These are phyloP conservation scores for Aspergillus affinis DNA, from an alignment of 495 filamentous ascomycete species.

Conservation along the genomic window DNA sequence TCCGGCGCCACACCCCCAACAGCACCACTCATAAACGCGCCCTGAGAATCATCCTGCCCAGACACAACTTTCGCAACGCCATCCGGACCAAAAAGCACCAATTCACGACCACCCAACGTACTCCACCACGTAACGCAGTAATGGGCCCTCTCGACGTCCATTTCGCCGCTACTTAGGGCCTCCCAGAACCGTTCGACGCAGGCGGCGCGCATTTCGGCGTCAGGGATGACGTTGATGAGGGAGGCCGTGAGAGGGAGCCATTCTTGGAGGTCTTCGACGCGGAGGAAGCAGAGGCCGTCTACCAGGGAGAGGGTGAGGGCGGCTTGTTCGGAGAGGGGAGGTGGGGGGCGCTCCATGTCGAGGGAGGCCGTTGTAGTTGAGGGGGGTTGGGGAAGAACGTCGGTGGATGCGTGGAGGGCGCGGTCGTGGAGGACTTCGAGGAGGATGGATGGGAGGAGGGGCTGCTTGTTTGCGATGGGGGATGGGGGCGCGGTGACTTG, in stretches of 20 bases:
- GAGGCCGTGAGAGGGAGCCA: constrained; percentile 73
- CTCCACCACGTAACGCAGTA: constrained; percentile 89
- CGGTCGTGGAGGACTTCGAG: constrained; percentile 79
- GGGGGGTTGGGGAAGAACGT: constrained; percentile 39
- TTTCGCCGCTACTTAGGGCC: constrained; percentile 77
- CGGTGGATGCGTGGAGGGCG: constrained; percentile 54
- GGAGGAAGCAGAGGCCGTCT: constrained; percentile 76
- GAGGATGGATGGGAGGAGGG: constrained; percentile 72
- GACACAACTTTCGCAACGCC: constrained; percentile 6
- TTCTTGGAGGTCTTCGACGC: constrained; percentile 67
- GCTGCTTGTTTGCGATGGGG: constrained; percentile 66
- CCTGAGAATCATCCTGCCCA: constrained; percentile 25
- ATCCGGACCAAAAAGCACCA: constrained; percentile 57
- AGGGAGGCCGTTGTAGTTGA: constrained; percentile 30
- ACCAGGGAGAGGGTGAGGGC: constrained; percentile 76
- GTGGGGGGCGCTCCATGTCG: constrained; percentile 24
- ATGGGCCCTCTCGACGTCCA: constrained; percentile 84
- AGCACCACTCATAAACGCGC: constrained; percentile 61
- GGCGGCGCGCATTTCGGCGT: constrained; percentile 59
- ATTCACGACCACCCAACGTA: constrained; percentile 64
- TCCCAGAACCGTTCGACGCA: constrained; percentile 83
- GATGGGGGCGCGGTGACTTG: constrained; percentile 83
- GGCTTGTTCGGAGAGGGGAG: constrained; percentile 74
- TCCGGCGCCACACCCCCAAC: constrained; percentile 43
- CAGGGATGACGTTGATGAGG: constrained; percentile 61